Evolutionary conservation across 2,329 filamentous ascomycete genomes (phyloP).

Genomic region (Phyllosticta citribraziliensis): DNA sequence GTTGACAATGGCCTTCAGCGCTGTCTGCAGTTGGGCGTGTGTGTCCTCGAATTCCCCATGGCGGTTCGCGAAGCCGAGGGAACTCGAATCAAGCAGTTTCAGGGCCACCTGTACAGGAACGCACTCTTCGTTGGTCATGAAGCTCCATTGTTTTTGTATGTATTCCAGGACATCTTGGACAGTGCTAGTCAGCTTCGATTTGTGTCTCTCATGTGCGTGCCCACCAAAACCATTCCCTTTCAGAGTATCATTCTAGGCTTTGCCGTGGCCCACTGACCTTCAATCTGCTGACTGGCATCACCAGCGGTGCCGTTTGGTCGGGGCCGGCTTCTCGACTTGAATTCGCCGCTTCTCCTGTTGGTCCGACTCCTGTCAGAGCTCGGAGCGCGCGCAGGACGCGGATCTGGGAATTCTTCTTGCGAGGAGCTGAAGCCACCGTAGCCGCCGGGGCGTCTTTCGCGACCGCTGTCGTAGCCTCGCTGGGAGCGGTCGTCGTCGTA

Average conservation of each 20-base stretch:
- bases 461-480: conserved; percentile 15
- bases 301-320: not conserved
- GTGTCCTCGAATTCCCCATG: conserved; percentile 77
- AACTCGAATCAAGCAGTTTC: conserved; percentile 88
- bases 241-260: not conserved
- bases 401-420: conserved; percentile 13
- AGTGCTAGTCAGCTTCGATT: conserved; percentile 9
- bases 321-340: not conserved
- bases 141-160: conserved; percentile 83
- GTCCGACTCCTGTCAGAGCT: conserved; percentile 35
- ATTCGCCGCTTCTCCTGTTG: conserved; percentile 30
- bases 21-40: conserved; percentile 81
- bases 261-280: conserved; percentile 20
- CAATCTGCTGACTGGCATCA: conserved; percentile 23
- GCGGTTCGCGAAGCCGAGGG: conserved; percentile 80
- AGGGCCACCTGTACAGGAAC: conserved; percentile 91
- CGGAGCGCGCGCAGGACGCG: conserved; percentile 24
- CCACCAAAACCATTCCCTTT: not conserved
- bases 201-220: not conserved
- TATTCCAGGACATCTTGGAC: conserved; percentile 57
- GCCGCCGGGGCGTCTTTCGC: conserved; percentile 28
- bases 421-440: conserved; percentile 25
- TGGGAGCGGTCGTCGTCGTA: conserved; percentile 18
- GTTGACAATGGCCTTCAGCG: conserved; percentile 90
- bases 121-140: conserved; percentile 81